Evolutionary conservation across 305 asterid genomes (phyloP), one percentile per base, ranked within the genome.

Genomic region (Fraxinus sp.): DNA sequence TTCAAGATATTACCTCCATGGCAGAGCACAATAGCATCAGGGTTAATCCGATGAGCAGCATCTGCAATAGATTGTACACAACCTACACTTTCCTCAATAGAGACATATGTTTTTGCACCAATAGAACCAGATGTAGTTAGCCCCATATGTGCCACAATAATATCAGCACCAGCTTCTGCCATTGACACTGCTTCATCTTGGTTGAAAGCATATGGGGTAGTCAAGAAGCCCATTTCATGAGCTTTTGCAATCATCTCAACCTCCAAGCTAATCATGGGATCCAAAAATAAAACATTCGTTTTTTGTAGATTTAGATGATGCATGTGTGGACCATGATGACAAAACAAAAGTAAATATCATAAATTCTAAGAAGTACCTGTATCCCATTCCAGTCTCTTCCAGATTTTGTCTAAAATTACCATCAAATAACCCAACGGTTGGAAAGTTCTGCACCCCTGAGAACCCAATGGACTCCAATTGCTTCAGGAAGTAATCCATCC

Each of bases 351-450:
- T 18, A 6, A 39, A 28, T 22, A 18, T 57, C 75, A 55, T 22
- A 73, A 77, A n/a, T 66, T 73, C 20, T n/a, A 66, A 32, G 77
- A 28, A 74, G 52, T 91, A 94, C 99, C 94, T 87, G 74, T 93
- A 96, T 76, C 99, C 99, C 98, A 96, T 96, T 83, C 98, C 99
- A 1, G 98, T 96, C 91, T 94, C 98, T 89, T 96, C 98, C 7
- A 96, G 86, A 89, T 96, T 96, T 87, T 93, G 93, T 84, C 99
- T 90, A 82, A 96, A 94, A 85, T 94, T 96, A 79, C 99, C 99
- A 74, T 94, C 99, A 82, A 91, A 96, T 46, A 94, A 91, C 85
- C 99, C 98, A 75, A 96, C 99, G 59, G 98, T 96, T 3, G 99
- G 99, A 87, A 96, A 96, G 85, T 94, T 96, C 86, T 96, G 99